Base-by-base conservation (phyloP, 148 eudicot species). In the Rhododendron kiyosumense region DNA sequence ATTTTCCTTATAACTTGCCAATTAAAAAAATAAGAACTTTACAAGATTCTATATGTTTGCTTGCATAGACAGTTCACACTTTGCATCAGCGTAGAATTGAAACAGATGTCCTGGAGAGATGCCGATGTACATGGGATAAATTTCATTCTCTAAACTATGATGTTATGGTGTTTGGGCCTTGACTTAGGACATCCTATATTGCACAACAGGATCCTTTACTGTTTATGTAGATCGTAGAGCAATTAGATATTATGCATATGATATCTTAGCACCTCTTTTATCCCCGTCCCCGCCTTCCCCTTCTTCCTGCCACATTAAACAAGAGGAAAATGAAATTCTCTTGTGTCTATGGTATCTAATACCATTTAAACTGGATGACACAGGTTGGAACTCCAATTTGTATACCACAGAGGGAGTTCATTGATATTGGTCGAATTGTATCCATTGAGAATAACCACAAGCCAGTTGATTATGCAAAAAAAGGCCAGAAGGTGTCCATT, bases 331-430 rank as follows among this genome's bases (percentile, higher is more conserved):
- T 46, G 57, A 45, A 46, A 7, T 43, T 45, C 51, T 78, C 45
- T 22, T 61, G 48, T 82, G 30, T 59, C 49, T 34, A 82, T 22
- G 84, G 48, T 41, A 36, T 81, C 65, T 82, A n/a, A 82, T 34
- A 82, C 48, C 73, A 28, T 83, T 75, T 49, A 26, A 41, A 86
- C 57, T 76, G 30, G 67, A 86, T 71, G 83, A n/a, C 80, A 76
- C 92, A 95, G 98, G 88, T 96, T 81, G 99, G 99, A 41, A 95
- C 99, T 74, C 98, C 97, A 45, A 89, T 96, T 67, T 96, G 98
- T 86, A 85, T 96, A 83, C 99, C 97, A 82, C 89, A 89, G n/a
- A 89, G 82, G 87, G 96, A 93, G 0, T 94, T 93, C 69, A 89
- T 95, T 73, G 94, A 91, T 82, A 93, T 94, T 89, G 98, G 98